Percentiles rank a stretch among this genome's conserved stretches.
Conservation (phyloP, 2,329 filamentous ascomycete species). For the Dactylellina haptotyla region DNA sequence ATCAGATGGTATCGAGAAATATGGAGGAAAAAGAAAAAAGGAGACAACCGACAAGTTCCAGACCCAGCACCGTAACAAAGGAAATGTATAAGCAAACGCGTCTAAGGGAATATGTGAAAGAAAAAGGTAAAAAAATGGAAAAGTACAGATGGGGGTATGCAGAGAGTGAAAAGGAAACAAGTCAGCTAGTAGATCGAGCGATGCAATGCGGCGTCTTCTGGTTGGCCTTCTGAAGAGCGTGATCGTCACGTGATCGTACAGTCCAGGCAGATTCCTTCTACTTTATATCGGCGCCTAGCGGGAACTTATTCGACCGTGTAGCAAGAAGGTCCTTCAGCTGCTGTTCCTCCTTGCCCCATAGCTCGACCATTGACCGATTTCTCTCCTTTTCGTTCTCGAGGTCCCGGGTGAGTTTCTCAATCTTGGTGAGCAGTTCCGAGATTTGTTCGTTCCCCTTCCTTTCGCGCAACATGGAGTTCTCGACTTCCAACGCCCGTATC, state of each 20-base stretch:
- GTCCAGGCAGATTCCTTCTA: not conserved
- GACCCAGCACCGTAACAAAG: slow-evolving; percentile 54
- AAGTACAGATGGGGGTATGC: not conserved
- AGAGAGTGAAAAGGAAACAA: not conserved
- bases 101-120: slow-evolving; percentile 12
- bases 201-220: not conserved
- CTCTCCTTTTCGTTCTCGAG: slow-evolving; percentile 47
- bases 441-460: slow-evolving; percentile 47
- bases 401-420: slow-evolving; percentile 47
- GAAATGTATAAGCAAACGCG: slow-evolving; percentile 20
- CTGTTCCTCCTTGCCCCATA: slow-evolving; percentile 48
- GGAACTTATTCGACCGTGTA: slow-evolving; percentile 44
- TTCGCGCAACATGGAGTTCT: slow-evolving; percentile 37
- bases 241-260: not conserved
- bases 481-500: slow-evolving; percentile 34
- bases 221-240: not conserved
- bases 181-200: not conserved
- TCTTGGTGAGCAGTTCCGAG: slow-evolving; percentile 43
- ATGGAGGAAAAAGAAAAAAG: slow-evolving; percentile 7
- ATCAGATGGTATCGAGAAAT: slow-evolving; percentile 51
- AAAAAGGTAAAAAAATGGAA: slow-evolving; percentile 1
- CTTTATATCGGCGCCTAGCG: slow-evolving; percentile 49
- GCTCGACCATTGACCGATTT: slow-evolving; percentile 41
- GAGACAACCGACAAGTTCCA: slow-evolving; percentile 12
- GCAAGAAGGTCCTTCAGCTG: slow-evolving; percentile 44